Evolutionary conservation across 805 yeast species (phyloP), one percentile per base, ranked within the genome.

Genomic region (Kluyveromyces nonfermentans): DNA sequence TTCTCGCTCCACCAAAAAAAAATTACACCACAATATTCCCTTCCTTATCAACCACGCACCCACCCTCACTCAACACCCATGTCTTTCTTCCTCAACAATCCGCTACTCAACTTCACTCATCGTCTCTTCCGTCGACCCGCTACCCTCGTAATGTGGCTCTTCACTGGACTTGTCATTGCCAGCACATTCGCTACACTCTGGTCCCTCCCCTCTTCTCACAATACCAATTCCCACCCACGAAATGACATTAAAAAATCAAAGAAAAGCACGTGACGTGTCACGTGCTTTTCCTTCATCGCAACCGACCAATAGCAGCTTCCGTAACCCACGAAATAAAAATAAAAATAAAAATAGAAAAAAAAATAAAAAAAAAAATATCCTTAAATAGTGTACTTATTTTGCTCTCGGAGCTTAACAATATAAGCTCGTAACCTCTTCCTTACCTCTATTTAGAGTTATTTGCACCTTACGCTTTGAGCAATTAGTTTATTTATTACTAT

Each of bases 61-160:
- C n/a, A n/a, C n/a, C n/a, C n/a, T n/a, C n/a, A n/a, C n/a, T n/a
- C 21, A 34, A 17, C 38, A 4, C 8, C 38, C n/a, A 60, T 60
- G 65, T 53, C 54, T 4, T 60, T 60, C 36, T 60, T 55, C 37
- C 22, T 39, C 39, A 41, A 55, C 37, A 59, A 58, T 41, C 51
- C 60, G 5, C 50, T 60, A 9, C 51, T 59, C 39, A 58, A 54
- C 37, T 52, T 50, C 37, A 49, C 48, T 33, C 57, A 56, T 36
- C 53, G 52, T 33, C 30, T 55, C 4, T 37, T 44, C 3, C 54
- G 57, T 20, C 50, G 47, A 33, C 65, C 65, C 22, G 48, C 55
- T 20, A 51, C 57, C 32, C 39, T 57, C 18, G 33, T 58, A 20
- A 58, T 60, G 64, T 59, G 65, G 64, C 42, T 56, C 9, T 60